phyloP scores from a whole-genome alignment of 768 basidiomycete genomes.

The Favolaschia claudopus region DNA sequence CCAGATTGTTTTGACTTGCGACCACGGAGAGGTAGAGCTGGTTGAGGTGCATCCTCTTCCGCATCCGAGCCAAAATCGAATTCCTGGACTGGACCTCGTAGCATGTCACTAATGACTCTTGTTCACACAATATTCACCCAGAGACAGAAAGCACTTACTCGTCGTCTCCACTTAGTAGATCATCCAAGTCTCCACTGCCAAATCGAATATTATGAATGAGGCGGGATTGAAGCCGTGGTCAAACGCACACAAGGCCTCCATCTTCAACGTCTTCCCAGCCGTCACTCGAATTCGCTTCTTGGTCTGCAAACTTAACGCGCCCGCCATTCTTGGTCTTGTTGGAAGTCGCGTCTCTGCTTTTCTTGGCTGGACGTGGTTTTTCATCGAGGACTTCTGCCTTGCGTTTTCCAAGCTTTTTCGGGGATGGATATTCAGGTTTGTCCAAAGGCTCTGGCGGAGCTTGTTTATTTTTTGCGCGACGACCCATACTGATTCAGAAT shows the following conservation, averaged over 20 bases:
- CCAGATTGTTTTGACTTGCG: constrained; percentile 64
- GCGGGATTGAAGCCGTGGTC: constrained; percentile 40
- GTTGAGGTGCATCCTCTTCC: constrained; percentile 51
- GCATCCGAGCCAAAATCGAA: constrained; percentile 72
- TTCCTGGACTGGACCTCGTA: constrained; percentile 61
- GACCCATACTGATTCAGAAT: constrained; percentile 83
- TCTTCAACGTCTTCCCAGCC: constrained; percentile 73
- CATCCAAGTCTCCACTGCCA: constrained; percentile 54
- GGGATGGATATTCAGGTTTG: constrained; percentile 43
- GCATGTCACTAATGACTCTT: constrained; percentile 49
- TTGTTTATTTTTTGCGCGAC: constrained; percentile 88
- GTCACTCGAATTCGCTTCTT: constrained; percentile 46
- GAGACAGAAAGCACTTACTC: constrained; percentile 41
- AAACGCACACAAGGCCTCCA: constrained; percentile 49
- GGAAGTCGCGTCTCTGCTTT: constrained; percentile 47
- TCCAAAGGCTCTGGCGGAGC: constrained; percentile 69
- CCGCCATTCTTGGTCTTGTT: constrained; percentile 35
- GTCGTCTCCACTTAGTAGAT: constrained; percentile 55
- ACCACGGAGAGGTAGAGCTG: constrained; percentile 38
- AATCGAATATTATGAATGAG: constrained; percentile 9
- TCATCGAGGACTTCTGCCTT: constrained; percentile 60
- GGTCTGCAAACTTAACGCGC: constrained; percentile 31
- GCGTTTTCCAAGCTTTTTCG: constrained; percentile 76
- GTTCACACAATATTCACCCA: constrained; percentile 16
- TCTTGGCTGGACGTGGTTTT: constrained; percentile 52